Conservation (phyloP, 192 early-diverging fungal genomes). For the Coemansia sp. region DNA sequence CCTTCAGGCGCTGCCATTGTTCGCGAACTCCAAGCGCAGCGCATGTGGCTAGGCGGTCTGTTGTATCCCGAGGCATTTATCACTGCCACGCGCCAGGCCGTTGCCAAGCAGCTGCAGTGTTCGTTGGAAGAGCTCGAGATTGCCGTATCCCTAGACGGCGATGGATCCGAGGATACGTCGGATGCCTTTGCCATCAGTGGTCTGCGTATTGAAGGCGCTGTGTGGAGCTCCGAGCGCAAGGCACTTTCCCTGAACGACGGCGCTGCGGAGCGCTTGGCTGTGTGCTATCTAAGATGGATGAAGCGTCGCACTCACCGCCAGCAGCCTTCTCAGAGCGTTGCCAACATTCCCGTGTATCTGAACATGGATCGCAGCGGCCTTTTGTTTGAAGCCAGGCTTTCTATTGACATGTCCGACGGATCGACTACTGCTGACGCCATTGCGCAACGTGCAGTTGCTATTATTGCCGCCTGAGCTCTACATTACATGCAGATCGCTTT, state of each 20-base stretch:
- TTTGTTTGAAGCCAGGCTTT: constrained; percentile 57
- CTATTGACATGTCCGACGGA: constrained; percentile 4
- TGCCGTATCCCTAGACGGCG: constrained; percentile 38
- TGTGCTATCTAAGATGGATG: constrained; percentile 49
- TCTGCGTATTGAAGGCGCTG: constrained; percentile 56
- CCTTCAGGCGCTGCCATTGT: constrained; percentile 4
- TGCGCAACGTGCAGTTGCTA: constrained; percentile 61
- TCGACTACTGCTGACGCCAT: constrained; percentile 21
- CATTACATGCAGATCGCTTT: too few relatives aligned
- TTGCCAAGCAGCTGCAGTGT: constrained; percentile 68
- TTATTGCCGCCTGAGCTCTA: constrained; percentile 39
- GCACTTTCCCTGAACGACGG: constrained; percentile 49
- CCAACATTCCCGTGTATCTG: constrained; percentile 63
- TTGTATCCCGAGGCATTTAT: constrained; percentile 89
- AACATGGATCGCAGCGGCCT: constrained; percentile 62
- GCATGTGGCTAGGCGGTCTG: constrained; percentile 84
- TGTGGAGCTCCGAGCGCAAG: constrained; percentile 10
- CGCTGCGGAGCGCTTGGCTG: constrained; percentile 27
- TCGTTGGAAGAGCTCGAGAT: constrained; percentile 82
- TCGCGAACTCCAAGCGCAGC: constrained; percentile 22
- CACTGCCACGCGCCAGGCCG: constrained; percentile 85
- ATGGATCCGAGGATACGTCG: background rate
- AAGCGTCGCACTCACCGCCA: background rate
- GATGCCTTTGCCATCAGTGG: constrained; percentile 35
- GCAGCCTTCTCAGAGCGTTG: background rate